phyloP scores from a whole-genome alignment of 192 early-diverging fungal genomes.

The Thamnidium elegans region DNA sequence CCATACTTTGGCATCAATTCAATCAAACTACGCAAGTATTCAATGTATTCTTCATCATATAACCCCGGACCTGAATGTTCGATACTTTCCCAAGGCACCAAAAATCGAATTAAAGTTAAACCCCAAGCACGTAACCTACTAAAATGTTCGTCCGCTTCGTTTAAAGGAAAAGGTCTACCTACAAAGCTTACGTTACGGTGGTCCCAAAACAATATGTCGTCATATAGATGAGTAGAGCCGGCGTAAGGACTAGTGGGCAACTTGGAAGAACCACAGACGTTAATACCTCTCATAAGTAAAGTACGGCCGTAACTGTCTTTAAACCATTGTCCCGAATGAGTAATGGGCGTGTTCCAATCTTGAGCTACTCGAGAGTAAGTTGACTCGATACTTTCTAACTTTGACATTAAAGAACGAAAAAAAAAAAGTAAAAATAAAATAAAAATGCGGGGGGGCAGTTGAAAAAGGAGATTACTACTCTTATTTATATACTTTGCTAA shows the following conservation, averaged over 20 bases:
- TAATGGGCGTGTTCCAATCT: constrained; percentile 12
- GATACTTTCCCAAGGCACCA: constrained; percentile 81
- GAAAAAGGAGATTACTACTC: background rate
- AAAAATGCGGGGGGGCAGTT: background rate
- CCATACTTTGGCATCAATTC: constrained; percentile 68
- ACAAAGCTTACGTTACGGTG: constrained; percentile 76
- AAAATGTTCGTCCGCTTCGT: constrained; percentile 76
- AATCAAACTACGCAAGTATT: constrained; percentile 66
- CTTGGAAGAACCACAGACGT: constrained; percentile 75
- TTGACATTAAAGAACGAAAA: background rate
- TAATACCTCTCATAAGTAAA: constrained; percentile 71
- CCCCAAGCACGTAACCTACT: constrained; percentile 71
- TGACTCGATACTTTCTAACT: background rate
- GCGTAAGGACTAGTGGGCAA: constrained; percentile 65
- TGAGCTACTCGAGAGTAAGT: constrained; percentile 13
- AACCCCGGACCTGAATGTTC: constrained; percentile 79
- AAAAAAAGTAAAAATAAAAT: background rate
- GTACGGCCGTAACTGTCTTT: constrained; percentile 55
- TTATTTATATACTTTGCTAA: background rate
- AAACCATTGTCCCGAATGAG: constrained; percentile 36
- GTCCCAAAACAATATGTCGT: constrained; percentile 58
- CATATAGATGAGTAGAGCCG: constrained; percentile 57
- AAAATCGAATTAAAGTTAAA: constrained; percentile 70
- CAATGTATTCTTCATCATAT: constrained; percentile 82
- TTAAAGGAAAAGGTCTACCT: constrained; percentile 72